Evolutionary conservation across 768 basidiomycete genomes (phyloP), one percentile per base, ranked within the genome.

Genomic region (Mycena albidolilacea): DNA sequence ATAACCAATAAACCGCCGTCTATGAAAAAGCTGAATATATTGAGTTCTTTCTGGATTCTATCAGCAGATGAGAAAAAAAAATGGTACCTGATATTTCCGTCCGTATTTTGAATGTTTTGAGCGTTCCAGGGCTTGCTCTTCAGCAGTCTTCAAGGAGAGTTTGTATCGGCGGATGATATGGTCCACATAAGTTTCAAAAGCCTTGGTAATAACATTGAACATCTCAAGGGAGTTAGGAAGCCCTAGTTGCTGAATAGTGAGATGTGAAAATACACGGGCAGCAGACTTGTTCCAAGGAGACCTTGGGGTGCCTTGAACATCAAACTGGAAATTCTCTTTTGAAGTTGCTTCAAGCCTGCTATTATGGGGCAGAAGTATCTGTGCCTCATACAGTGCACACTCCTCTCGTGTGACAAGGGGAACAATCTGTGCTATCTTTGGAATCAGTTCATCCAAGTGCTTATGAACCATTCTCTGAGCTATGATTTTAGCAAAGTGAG

Each of bases 211-310:
- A 0, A 64, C 70, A 5, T 66, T 7, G 41, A 59, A 48, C 64
- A 67, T 67, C 8, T 43, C 37, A 3, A 39, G 15, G 0, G 19
- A 60, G 23, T 71, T 54, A 1, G 64, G 64, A 35, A 50, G 65
- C 7, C 10, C 57, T 6, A 37, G n/a, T 54, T 71, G 30, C 0
- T 15, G 54, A n/a, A 71, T 71, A 9, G 38, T 43, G n/a, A 52
- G n/a, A 17, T 19, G 14, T 39, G 64, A 46, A 66, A 71, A 71
- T 1, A 71, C 48, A 15, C 70, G 37, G 5, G 52, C 35, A 57
- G 69, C 61, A 64, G 69, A 70, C 58, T 70, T 63, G 17, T 70
- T 70, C 70, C 70, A 71, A 11, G 57, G 17, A 23, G 55, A 65
- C 17, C 14, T 41, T 23, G 35, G 48, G 37, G 55, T 65, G 10